These are phyloP conservation scores for Vitis rupestris DNA, from an alignment of 164 flowering plant genomes.

Conservation along the genomic window DNA sequence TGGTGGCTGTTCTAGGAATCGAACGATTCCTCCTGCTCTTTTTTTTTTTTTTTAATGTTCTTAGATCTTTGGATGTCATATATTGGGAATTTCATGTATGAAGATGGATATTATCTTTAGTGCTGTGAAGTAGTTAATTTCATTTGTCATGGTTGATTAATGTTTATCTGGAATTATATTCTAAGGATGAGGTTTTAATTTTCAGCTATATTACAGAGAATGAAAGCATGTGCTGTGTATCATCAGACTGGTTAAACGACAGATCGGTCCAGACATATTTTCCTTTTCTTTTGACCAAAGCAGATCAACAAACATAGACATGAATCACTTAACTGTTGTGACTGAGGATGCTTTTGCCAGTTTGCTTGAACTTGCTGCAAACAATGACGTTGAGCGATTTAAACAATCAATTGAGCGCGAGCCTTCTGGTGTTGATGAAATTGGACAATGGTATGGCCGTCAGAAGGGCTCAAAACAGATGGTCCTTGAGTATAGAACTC, in stretches of 20 bases:
- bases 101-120: too few relatives aligned
- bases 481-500: slow-evolving; percentile 82
- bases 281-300: slow-evolving; percentile 14
- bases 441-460: slow-evolving; percentile 87
- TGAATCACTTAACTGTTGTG: slow-evolving; percentile 58
- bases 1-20: too few relatives aligned
- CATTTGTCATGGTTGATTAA: neutral
- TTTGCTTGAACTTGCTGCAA: slow-evolving; percentile 88
- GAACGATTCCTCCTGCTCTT: neutral
- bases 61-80: neutral
- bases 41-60: neutral
- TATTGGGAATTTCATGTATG: too few relatives aligned
- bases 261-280: slow-evolving; percentile 11
- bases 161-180: neutral
- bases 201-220: slow-evolving; percentile 24
- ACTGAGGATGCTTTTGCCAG: slow-evolving; percentile 69
- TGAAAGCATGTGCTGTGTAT: slow-evolving; percentile 53
- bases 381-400: slow-evolving; percentile 72
- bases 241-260: slow-evolving; percentile 27
- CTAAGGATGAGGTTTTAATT: slow-evolving; percentile 6
- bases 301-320: slow-evolving; percentile 25
- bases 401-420: slow-evolving; percentile 49
- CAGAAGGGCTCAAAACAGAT: slow-evolving; percentile 77
- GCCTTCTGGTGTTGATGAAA: slow-evolving; percentile 61
- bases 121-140: too few relatives aligned